Evolutionary conservation across 176 grass and related monocot genomes (phyloP).

Genomic region (Ensete ventricosum): DNA sequence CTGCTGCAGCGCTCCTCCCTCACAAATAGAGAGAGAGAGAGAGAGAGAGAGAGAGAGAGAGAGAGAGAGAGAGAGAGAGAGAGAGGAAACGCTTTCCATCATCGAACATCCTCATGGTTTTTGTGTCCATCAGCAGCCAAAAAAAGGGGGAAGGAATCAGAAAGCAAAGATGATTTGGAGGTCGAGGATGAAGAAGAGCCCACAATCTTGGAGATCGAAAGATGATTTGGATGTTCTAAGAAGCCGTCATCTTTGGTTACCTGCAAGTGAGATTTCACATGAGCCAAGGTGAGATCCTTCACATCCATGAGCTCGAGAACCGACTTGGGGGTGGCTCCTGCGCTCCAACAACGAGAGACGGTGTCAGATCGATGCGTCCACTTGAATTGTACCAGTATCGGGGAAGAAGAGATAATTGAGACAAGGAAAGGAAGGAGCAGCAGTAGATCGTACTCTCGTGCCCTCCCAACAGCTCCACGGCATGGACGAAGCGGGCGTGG

Average conservation of each 20-base stretch:
- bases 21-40: too few relatives aligned
- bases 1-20: neutral
- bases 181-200: too few relatives aligned
- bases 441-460: constrained; percentile 29
- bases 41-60: too few relatives aligned
- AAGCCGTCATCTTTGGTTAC: neutral
- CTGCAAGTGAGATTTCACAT: constrained; percentile 48
- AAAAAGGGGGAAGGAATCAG: too few relatives aligned
- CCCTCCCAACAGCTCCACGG: constrained; percentile 38
- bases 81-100: neutral
- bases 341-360: neutral
- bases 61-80: neutral
- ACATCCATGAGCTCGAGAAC: constrained; percentile 53
- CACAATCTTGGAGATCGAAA: too few relatives aligned
- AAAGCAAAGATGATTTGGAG: too few relatives aligned
- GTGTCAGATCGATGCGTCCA: neutral
- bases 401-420: neutral
- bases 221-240: too few relatives aligned
- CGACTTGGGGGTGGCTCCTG: constrained; percentile 42
- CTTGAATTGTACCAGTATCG: neutral
- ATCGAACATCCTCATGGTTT: too few relatives aligned
- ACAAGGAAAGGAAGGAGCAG: neutral
- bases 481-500: constrained; percentile 39
- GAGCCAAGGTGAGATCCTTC: constrained; percentile 50
- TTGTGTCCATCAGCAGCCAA: too few relatives aligned